Evolutionary conservation across 345 rosid species (phyloP).

Genomic region (Salix koriyanagi): DNA sequence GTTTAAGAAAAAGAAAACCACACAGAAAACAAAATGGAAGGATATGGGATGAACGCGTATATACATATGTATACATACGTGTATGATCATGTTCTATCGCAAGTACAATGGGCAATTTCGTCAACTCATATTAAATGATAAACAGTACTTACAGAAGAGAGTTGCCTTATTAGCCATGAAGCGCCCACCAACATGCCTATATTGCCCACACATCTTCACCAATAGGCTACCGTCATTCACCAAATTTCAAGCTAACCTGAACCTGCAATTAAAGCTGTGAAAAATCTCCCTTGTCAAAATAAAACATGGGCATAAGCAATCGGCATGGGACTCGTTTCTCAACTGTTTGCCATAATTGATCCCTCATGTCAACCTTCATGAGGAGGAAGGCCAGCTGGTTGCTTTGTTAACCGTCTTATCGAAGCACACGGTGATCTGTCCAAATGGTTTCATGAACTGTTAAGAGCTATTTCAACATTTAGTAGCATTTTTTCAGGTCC

Average conservation of each 20-base stretch:
- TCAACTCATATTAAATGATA: too few species aligned
- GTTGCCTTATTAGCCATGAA: too few species aligned
- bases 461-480: too few species aligned
- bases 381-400: background rate
- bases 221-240: conserved; percentile 25
- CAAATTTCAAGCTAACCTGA: conserved; percentile 33
- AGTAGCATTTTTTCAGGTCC: background rate
- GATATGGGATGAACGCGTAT: too few species aligned
- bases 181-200: too few species aligned
- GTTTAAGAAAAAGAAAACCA: too few species aligned
- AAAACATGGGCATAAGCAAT: background rate
- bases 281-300: conserved; percentile 20
- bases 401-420: background rate
- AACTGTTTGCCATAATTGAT: background rate
- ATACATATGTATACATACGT: too few species aligned
- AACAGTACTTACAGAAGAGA: too few species aligned
- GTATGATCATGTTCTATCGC: too few species aligned
- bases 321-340: background rate
- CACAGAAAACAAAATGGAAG: too few species aligned
- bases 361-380: background rate
- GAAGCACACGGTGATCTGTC: background rate
- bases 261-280: conserved; percentile 15
- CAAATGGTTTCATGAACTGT: background rate
- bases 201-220: too few species aligned
- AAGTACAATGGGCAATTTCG: too few species aligned